Base-by-base conservation (phyloP, 1,139 yeast species). In the Trichomonascaceae sp. region DNA sequence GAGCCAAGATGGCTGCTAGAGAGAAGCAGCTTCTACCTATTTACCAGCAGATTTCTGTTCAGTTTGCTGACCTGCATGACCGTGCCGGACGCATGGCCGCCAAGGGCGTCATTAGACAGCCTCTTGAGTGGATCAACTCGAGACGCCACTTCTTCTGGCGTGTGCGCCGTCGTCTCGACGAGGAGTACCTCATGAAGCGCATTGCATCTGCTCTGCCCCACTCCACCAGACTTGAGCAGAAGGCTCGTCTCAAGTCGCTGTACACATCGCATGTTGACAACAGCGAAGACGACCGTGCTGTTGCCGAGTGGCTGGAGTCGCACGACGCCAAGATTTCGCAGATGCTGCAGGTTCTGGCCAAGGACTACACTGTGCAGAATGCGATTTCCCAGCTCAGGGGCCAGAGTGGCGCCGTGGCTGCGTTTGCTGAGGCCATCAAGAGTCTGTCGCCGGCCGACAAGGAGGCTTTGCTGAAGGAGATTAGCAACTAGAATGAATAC, bases 81-180 rank as follows among this genome's bases (percentile, higher is more conserved):
- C 77, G 95, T 63, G 78, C 96, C 11, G 94, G 93, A 29, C 85
- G 98, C 64, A 89, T 89, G 97, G 62, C 79, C 62, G 93, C 93
- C 40, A 92, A 89, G 70, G 93, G 92, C 40, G 81, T 79, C 36
- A 84, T 89, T 50, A 71, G 79, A 48, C 77, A 78, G 58, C 92
- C 85, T 49, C 62, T 89, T 38, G 75, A 79, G 51, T 87, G 96
- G 96, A 60, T 61, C 31, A 70, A 85, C 37, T 74, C 97, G 23
- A 82, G 98, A 67, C 75, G 97, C 52, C 81, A 72, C 74, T 92
- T 89, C 75, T 89, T 84, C 89, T 89, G 98, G 98, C 77, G 99
- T 63, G 73, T 84, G 45, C 84, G 96, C 65, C 80, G 98, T 64
- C 82, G 96, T 63, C 68, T 92, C 60, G 78, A 81, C 57, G 97